Evolutionary conservation across 306 rosid species (phyloP), one percentile per base, ranked within the genome.

Genomic region (Cercis canadensis): DNA sequence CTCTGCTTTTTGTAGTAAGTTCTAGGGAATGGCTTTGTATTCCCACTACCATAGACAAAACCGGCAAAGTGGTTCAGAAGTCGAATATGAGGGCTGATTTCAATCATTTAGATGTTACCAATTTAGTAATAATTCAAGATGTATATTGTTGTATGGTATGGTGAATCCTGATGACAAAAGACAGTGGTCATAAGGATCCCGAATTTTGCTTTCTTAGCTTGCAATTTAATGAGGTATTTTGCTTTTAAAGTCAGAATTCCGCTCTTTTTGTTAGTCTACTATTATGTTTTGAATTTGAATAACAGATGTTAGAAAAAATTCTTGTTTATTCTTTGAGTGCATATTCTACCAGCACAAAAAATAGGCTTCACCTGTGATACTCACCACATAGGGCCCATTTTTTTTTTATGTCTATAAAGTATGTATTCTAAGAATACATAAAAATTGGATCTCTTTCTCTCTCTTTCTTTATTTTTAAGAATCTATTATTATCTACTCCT

Each of bases 131-230:
- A 76, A 76, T 56, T 62, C 69, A 33, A 62, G 62, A 49, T 81
- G 80, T 77, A 81, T 77, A 81, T 69, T 77, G 57, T 59, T 53
- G 65, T 74, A 74, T 69, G 83, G 68, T 39, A 47, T 63, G 75
- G 62, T n/a, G 31, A 36, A 31, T 73, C 62, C 59, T 31, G 68
- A 33, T 62, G 62, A 72, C 5, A 16, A 5, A 18, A 1, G 29
- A 24, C 54, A 60, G 54, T 1, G 41, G 52, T 70, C 45, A 53
- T 37, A 69, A 18, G 24, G 46, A 68, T 72, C 52, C 39, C 46
- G 37, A 62, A n/a, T 51, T 52, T n/a, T 63, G 62, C 49, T 66
- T 53, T 59, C 70, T 45, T 77, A 77, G 82, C 18, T 41, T 65
- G 69, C 59, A 74, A 52, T 36, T 74, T 39, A 62, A 50, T 62